A percentile compares a stretch with the other conserved stretches of the same genome.
Conservation (phyloP, 257 asterid species). For the Ehretia macrophylla region DNA sequence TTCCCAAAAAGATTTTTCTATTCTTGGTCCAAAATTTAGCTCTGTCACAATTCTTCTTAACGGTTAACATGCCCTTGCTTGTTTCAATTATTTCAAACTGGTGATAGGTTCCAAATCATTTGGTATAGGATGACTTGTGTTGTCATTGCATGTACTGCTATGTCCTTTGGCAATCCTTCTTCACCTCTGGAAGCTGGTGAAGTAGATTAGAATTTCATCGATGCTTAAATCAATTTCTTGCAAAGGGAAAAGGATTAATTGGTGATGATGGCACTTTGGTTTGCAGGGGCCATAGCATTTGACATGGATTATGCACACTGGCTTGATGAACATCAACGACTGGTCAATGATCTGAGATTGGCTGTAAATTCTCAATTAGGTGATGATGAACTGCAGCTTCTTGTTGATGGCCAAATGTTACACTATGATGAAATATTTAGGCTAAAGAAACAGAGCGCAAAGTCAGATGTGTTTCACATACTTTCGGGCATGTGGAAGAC, state of each 20-base stretch:
- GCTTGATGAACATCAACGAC: conserved; percentile 76
- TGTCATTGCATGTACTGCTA: no score
- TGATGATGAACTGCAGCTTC: conserved; percentile 56
- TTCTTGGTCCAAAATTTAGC: no score
- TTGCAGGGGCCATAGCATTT: conserved; percentile 63
- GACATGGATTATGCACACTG: conserved; percentile 81
- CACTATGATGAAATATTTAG: conserved; percentile 72
- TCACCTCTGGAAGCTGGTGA: no score
- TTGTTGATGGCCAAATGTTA: conserved; percentile 78
- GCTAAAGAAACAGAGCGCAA: conserved; percentile 58
- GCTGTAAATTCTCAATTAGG: conserved; percentile 60
- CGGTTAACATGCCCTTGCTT: no score
- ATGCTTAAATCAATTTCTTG: no score
- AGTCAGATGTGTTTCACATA: conserved; percentile 78
- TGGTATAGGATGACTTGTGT: no score
- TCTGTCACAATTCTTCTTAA: no score
- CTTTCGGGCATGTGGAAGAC: conserved; percentile 97
- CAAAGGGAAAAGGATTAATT: no score
- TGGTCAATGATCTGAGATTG: conserved; percentile 58
- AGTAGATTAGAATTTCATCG: background rate
- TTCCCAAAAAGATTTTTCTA: no score
- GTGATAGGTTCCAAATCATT: no score
- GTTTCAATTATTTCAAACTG: no score
- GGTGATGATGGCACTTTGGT: background rate
- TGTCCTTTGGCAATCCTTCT: no score